phyloP scores from a whole-genome alignment of 805 yeast species.

The Candida coquimbonensis region DNA sequence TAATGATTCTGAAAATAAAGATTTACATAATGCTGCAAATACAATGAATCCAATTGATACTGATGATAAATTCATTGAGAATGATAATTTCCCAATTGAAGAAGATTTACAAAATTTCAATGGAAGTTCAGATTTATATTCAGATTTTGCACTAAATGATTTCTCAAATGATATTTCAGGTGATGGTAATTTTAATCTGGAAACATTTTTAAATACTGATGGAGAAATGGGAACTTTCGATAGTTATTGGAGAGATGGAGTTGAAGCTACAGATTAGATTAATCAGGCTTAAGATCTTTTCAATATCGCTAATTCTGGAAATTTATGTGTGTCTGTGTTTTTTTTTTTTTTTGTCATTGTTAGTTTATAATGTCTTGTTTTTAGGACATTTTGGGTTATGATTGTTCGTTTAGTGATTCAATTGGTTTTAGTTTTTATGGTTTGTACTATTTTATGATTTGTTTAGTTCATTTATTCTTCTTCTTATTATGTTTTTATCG shows the following conservation, averaged over 20 bases:
- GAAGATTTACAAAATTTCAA: constrained; percentile 12
- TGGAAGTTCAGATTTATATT: constrained; percentile 24
- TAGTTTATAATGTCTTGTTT: too few species aligned
- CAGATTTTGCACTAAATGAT: constrained; percentile 28
- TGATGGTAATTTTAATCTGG: constrained; percentile 36
- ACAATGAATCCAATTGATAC: constrained; percentile 2
- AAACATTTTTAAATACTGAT: constrained; percentile 36
- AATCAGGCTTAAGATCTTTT: constrained; percentile 1
- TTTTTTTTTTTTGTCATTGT: too few species aligned
- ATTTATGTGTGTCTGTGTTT: not conserved
- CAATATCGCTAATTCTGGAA: not conserved
- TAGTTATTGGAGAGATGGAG: constrained; percentile 35
- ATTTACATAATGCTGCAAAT: not conserved
- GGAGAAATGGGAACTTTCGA: constrained; percentile 28
- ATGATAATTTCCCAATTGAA: constrained; percentile 3
- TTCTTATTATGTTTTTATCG: too few species aligned
- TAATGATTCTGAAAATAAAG: not conserved
- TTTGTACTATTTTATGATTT: too few species aligned
- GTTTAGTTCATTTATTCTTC: too few species aligned
- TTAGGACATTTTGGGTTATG: too few species aligned
- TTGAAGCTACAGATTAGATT: constrained; percentile 32
- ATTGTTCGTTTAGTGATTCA: too few species aligned
- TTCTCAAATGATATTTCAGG: constrained; percentile 27
- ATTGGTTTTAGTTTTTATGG: too few species aligned
- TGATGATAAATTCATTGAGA: constrained; percentile 1